Evolutionary conservation across 306 rosid species (phyloP).

Genomic region (Clitoria ternatea): DNA sequence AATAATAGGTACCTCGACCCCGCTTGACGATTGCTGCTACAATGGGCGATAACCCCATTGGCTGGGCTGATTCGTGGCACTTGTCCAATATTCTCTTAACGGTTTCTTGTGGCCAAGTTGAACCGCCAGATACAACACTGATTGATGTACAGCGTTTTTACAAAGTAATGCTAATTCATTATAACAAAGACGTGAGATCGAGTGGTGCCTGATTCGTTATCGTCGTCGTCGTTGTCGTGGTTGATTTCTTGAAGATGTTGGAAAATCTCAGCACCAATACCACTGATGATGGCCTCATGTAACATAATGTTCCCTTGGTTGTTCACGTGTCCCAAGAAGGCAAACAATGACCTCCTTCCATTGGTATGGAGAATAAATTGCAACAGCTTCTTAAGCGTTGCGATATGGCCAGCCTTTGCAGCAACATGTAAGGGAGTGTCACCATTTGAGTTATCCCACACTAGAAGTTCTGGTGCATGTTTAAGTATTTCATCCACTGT

Average conservation of each 20-base stretch:
- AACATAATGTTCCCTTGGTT: not conserved
- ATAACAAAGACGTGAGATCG: not conserved
- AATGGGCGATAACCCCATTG: not conserved
- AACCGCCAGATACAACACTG: not conserved
- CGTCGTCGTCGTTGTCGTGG: not conserved
- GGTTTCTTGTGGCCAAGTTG: not conserved
- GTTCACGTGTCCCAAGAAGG: too few relatives aligned
- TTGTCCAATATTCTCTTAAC: not conserved
- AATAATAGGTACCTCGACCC: too few relatives aligned
- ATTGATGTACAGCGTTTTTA: not conserved
- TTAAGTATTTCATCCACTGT: not conserved
- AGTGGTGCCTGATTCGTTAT: too few relatives aligned
- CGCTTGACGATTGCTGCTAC: not conserved
- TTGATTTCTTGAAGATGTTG: not conserved
- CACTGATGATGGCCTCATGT: slow-evolving; percentile 5
- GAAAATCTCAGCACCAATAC: not conserved
- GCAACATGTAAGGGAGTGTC: slow-evolving; percentile 23
- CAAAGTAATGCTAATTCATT: not conserved
- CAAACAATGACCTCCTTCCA: too few relatives aligned
- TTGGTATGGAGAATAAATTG: too few relatives aligned
- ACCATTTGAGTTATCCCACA: not conserved
- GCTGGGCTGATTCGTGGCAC: not conserved
- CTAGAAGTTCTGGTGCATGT: not conserved
- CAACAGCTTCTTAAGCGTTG: not conserved
- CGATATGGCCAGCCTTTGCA: not conserved